These are phyloP conservation scores for Aquilaria agallochum DNA, from an alignment of 441 rosid genomes.

Conservation along the genomic window DNA sequence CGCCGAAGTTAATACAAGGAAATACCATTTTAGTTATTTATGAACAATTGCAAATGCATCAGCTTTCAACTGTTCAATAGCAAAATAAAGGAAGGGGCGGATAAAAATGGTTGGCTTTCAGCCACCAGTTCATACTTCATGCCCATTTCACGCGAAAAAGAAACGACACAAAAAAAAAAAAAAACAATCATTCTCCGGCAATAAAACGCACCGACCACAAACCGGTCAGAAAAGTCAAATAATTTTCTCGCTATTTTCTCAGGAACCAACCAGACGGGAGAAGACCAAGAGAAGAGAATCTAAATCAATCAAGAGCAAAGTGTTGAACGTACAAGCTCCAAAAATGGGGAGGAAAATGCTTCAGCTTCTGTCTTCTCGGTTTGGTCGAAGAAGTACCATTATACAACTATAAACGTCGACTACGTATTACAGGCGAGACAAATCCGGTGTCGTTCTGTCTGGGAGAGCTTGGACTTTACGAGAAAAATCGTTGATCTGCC, in stretches of 20 bases:
- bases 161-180: background rate
- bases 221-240: background rate
- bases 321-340: background rate
- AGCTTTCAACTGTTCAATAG: background rate
- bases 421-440: too few species aligned
- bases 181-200: background rate
- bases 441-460: constrained; percentile 10
- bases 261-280: constrained; percentile 13
- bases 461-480: constrained; percentile 16
- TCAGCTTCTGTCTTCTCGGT: background rate
- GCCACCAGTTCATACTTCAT: constrained; percentile 16
- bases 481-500: background rate
- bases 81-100: background rate
- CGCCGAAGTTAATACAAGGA: too few species aligned
- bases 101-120: constrained; percentile 5
- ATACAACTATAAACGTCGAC: too few species aligned
- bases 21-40: too few species aligned
- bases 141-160: constrained; percentile 1
- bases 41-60: too few species aligned
- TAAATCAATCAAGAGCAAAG: too few species aligned
- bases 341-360: background rate
- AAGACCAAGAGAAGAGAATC: background rate
- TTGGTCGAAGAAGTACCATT: too few species aligned
- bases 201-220: background rate
- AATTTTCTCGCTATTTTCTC: constrained; percentile 10